phyloP scores from a whole-genome alignment of 108 stramenopile genomes.

The Craspedostauros australis region DNA sequence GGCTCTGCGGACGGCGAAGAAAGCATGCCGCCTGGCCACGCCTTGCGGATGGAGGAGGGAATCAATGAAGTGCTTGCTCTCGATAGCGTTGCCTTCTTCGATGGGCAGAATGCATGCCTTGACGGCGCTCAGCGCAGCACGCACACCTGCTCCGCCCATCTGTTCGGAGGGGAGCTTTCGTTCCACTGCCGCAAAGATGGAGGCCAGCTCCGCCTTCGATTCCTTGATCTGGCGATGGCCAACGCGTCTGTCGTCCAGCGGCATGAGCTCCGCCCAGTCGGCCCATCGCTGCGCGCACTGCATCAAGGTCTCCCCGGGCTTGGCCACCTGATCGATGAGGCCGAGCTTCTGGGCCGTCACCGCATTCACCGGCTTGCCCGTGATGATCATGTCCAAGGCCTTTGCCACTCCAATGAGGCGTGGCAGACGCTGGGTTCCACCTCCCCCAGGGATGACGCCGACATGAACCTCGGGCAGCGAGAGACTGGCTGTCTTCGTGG shows the following conservation, averaged over 20 bases:
- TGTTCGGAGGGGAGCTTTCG: constrained; percentile 55
- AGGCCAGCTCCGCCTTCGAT: constrained; percentile 30
- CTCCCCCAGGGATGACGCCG: constrained; percentile 95
- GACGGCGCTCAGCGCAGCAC: constrained; percentile 71
- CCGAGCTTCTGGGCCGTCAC: constrained; percentile 47
- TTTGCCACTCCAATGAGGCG: constrained; percentile 68
- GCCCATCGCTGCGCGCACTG: constrained; percentile 56
- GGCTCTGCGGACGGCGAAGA: constrained; percentile 89
- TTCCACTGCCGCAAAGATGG: constrained; percentile 53
- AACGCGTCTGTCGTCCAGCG: constrained; percentile 41
- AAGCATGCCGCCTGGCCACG: constrained; percentile 83
- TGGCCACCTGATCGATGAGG: constrained; percentile 47
- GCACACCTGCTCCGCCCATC: constrained; percentile 66
- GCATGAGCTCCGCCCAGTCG: constrained; percentile 39
- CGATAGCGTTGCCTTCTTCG: constrained; percentile 61
- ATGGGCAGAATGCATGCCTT: constrained; percentile 58
- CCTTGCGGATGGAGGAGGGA: constrained; percentile 68
- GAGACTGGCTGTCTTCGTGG: constrained; percentile 44
- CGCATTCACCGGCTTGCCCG: constrained; percentile 58
- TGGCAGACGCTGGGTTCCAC: constrained; percentile 96
- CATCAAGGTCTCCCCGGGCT: constrained; percentile 19
- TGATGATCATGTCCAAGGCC: constrained; percentile 81
- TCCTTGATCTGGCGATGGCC: constrained; percentile 33
- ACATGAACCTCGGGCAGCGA: constrained; percentile 94
- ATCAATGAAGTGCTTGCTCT: constrained; percentile 54